Base-by-base conservation (phyloP, 148 eudicot species). In the Arctostaphylos glauca region DNA sequence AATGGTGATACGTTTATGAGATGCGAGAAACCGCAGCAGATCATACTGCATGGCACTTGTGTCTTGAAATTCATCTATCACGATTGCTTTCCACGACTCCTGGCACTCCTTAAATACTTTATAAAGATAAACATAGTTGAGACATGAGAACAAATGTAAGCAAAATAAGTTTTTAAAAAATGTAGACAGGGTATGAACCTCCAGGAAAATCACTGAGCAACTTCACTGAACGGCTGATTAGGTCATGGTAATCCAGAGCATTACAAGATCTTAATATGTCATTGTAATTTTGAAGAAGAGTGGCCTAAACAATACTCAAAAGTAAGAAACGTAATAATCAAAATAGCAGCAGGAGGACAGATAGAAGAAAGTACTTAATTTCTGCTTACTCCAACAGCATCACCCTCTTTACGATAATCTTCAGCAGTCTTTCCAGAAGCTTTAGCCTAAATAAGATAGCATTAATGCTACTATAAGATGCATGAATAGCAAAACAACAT, bases 1-100 rank as follows among this genome's bases (percentile, higher is more conserved):
- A 86, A 95, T 88, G 81, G 98, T 95, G 82, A 95, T 91, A 78
- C 87, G 87, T 81, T 94, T 91, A 88, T 91, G 95, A 58, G 96
- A 92, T 87, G 94, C 92, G 84, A 95, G 91, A 84, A 84, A 85
- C 64, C 86, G 89, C 82, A 95, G 82, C 64, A 95, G 89, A 83
- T 82, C 85, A 86, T 95, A 95, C 78, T 95, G 98, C 95, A 94
- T 94, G 38, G 94, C 82, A 88, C 98, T 95, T 85, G 98, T 95
- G 87, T 95, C 98, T 83, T 95, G 98, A 87, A 95, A 95, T 84
- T 95, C 98, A 87, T 94, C 98, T 60, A 95, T 89, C 23, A 95
- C 92, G 68, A 95, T 89, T 82, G 98, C 95, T 87, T 88, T 92
- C 98, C 98, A 95, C 74, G 87, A 82, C 80, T 89, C 90, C 83